Base-by-base conservation (phyloP, 139 green algal genomes). In the Chlamydomonas sphaeroides region DNA sequence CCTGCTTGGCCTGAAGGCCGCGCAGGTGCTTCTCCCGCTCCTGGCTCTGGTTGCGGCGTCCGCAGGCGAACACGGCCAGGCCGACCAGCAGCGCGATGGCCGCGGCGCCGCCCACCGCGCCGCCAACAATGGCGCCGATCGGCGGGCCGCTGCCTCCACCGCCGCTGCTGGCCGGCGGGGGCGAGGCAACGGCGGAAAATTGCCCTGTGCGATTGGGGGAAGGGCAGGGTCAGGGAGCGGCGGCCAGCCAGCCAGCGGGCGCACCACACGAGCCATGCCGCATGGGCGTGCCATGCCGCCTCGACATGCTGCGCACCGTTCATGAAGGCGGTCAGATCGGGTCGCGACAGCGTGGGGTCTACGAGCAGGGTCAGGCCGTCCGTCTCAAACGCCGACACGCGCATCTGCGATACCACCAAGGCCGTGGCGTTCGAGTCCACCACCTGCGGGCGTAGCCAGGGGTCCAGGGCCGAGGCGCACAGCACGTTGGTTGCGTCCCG, bases 261-360 rank as follows among this genome's bases (percentile, higher is more conserved):
- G 45, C 45, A 14, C 45, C 45, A 53, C 45, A 53, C 45, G 45
- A 53, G 45, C 53, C 53, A 28, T 62, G 21, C 53, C 53, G 21
- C 53, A n/a, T 62, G 20, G 21, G 11, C 53, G 53, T 17, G n/a
- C 45, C 45, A 53, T 53, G 45, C 45, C 45, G 11, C 45, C 45
- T 53, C 45, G 11, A 10, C 45, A 53, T 10, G n/a, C n/a, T 25
- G 33, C 74, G 18, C 23, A 81, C 74, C 75, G 8, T 63, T 0
- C 75, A 72, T 20, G 14, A 82, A 30, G 18, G 28, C 30, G 2
- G 45, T 17, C 59, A 82, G 75, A 21, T 82, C 75, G 11, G 75
- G 41, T 0, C 75, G 61, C 2, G 57, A 2, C 18, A 82, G 2
- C 28, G 18, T 30, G 26, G 41, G 32, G 41, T 82, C 75, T 11